These are phyloP conservation scores for Lyophyllum shimeji DNA, from an alignment of 768 basidiomycete genomes.

Conservation along the genomic window DNA sequence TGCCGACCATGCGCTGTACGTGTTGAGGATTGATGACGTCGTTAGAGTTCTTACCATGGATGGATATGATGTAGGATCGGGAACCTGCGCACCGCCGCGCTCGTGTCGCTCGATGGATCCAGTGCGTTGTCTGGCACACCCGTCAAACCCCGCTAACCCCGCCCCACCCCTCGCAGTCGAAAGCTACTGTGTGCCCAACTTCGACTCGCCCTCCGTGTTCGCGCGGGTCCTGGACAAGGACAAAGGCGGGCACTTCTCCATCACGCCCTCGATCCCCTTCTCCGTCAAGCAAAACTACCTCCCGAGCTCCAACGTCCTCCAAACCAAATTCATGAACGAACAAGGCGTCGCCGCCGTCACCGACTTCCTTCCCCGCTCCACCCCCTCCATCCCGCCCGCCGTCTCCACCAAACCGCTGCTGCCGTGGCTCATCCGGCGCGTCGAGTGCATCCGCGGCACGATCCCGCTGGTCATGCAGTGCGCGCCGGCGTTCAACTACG, in stretches of 20 bases:
- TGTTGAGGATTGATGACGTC: constrained; percentile 4
- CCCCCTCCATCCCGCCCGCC: constrained; percentile 27
- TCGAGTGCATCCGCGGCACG: constrained; percentile 85
- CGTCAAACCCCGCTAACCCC: background rate
- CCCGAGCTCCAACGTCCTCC: constrained; percentile 81
- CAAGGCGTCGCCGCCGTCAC: constrained; percentile 84
- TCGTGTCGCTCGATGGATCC: constrained; percentile 83
- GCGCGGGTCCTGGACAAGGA: constrained; percentile 87
- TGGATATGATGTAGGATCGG: constrained; percentile 58
- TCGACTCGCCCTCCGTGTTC: constrained; percentile 92
- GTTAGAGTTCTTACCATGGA: constrained; percentile 9
- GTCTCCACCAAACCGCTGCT: constrained; percentile 60
- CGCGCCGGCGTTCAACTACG: constrained; percentile 97
- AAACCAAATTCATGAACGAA: constrained; percentile 91
- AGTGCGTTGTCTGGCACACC: constrained; percentile 40
- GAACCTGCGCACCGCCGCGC: constrained; percentile 79
- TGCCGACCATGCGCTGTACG: constrained; percentile 79
- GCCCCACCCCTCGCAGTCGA: constrained; percentile 53
- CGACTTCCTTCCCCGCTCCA: constrained; percentile 79
- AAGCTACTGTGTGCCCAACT: constrained; percentile 90
- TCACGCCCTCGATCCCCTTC: constrained; percentile 70
- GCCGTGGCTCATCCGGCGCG: constrained; percentile 81
- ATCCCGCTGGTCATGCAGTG: constrained; percentile 85
- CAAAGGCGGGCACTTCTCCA: constrained; percentile 92
- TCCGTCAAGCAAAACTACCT: constrained; percentile 82